Evolutionary conservation across 495 filamentous ascomycete species (phyloP), one percentile per base, ranked within the genome.

Genomic region (Penicillium ochrochloron): DNA sequence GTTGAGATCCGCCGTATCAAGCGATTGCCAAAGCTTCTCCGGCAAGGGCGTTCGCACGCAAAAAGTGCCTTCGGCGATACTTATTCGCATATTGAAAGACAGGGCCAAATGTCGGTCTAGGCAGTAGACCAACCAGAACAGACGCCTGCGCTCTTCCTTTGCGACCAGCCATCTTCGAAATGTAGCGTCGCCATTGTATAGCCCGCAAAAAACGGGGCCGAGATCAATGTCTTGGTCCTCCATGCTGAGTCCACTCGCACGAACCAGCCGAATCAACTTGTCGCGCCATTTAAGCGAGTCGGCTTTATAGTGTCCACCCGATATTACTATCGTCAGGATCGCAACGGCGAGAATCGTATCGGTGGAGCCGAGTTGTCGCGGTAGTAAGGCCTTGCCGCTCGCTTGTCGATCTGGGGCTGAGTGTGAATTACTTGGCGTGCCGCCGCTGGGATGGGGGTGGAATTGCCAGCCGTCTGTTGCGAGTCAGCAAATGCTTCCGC

Each of bases 101-200:
- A 85, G 69, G 5, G 80, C 80, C 0, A 85, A 61, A 59, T 85
- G 83, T 14, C 83, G 66, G 56, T 85, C 83, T 9, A 82, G 64
- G 52, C 80, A 78, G 63, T 84, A 85, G 14, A 84, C 70, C 5
- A 84, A 58, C 83, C 83, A 85, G 72, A 83, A 84, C 2, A 79
- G 74, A 37, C 83, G 69, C 27, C 83, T 73, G 14, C 81, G 64
- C 61, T 85, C 83, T 57, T 85, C 83, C 54, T 77, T 74, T 21
- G 65, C 34, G 46, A 70, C 59, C 5, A 68, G 15, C 66, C 66
- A 68, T 41, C 62, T 59, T 25, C 57, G 29, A 25, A 65, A 68
- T 5, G 66, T 68, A 9, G 62, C 34, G n/a, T 68, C 66, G 7
- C 66, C 66, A 27, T 68, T 68, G 35, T 68, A 68, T 9, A 68